phyloP scores from a whole-genome alignment of 441 rosid genomes.

The Croton setiger region DNA sequence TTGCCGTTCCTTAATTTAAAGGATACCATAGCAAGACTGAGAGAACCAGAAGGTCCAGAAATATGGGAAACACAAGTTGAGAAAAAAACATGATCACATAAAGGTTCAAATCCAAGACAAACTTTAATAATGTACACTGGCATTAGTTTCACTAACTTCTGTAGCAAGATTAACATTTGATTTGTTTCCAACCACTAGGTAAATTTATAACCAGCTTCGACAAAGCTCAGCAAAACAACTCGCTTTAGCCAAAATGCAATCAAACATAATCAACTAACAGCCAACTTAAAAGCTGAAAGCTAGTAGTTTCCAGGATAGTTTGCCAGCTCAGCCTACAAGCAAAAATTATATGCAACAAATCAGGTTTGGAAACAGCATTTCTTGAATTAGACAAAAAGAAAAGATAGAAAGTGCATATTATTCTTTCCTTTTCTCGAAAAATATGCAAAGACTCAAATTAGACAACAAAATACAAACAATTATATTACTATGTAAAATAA shows the following conservation, averaged over 20 bases:
- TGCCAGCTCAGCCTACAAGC: constrained; percentile 42
- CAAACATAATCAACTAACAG: neutral
- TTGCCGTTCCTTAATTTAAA: too few species aligned
- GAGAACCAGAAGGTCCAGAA: neutral
- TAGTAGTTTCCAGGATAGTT: constrained; percentile 39
- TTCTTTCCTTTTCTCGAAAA: neutral
- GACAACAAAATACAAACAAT: neutral
- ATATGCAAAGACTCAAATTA: neutral
- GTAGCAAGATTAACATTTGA: neutral
- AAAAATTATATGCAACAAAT: constrained; percentile 3
- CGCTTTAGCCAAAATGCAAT: neutral
- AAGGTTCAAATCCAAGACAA: neutral
- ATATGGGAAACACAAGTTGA: neutral
- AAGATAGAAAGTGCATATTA: neutral
- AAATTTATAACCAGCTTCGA: neutral
- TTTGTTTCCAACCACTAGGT: neutral
- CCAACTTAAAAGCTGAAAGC: neutral
- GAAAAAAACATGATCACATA: too few species aligned
- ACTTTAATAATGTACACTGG: neutral
- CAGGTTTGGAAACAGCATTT: neutral
- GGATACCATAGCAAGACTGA: too few species aligned
- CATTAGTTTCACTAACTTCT: too few species aligned
- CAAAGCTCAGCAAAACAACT: neutral
- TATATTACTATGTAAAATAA: neutral
- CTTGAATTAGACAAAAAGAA: neutral